Base-by-base conservation (phyloP, 2,329 filamentous ascomycete species). In the Leptographium galeiforme region DNA sequence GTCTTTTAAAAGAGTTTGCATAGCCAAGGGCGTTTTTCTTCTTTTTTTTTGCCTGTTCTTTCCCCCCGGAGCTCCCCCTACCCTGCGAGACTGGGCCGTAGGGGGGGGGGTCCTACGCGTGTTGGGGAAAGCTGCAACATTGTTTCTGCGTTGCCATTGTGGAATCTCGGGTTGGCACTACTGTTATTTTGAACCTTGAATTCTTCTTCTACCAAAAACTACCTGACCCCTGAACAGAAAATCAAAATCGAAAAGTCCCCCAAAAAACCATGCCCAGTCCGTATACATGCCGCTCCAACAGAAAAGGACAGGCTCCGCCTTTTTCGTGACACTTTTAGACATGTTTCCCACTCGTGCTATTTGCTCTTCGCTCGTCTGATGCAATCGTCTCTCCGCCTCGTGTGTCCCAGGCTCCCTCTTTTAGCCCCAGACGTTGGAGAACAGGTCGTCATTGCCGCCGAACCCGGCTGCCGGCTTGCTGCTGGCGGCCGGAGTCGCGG, bases 351-450 rank as follows among this genome's bases (percentile, higher is more conserved):
- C 19, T 38, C 36, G 12, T 40, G 36, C 34, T 16, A 4, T 45
- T 34, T 12, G 8, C 45, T 30, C 19, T 45, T 34, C 19, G 8
- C 45, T 30, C 19, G 13, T 12, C 45, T 19, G 11, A 45, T 25
- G 25, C 25, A 25, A 25, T 25, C 25, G 25, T 25, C 18, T 11
- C 18, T 45, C 10, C 30, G 18, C 19, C 8, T 25, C 43, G 7
- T 41, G 14, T n/a, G n/a, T n/a, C n/a, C n/a, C n/a, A n/a, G n/a
- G n/a, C n/a, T n/a, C n/a, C n/a, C 41, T 11, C 6, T 11, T 14
- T 63, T 68, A 96, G 71, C 89, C 79, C 91, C 91, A 97, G 50
- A 97, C 91, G 68, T 97, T 97, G 36, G 85, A 89, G 69, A 97
- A 97, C 62, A 97, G 67, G 70, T 97, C 91, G 59, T 96, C 91